A percentile compares a stretch with the other conserved stretches of the same genome.
phyloP scores from a whole-genome alignment of 2,329 filamentous ascomycete genomes.

The Botryotinia narcissicola region DNA sequence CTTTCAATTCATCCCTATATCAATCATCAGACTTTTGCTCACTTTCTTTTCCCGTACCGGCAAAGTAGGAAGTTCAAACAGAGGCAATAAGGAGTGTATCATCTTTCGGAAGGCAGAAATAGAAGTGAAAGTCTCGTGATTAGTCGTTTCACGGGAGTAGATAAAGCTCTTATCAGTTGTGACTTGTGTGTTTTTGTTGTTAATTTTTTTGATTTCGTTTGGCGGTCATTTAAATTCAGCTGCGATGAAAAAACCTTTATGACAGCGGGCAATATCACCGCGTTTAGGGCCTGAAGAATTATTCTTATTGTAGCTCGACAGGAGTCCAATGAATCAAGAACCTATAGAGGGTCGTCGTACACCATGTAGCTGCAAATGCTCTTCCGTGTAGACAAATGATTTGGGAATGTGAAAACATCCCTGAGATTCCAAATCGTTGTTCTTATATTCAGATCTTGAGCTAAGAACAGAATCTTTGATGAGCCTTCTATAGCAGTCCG shows the following conservation, averaged over 20 bases:
- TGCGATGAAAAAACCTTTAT: background rate
- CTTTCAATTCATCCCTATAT: background rate
- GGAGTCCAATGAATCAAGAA: too few species aligned
- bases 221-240: background rate
- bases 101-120: background rate
- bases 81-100: too few species aligned
- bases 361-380: background rate
- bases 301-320: too few species aligned
- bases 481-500: background rate
- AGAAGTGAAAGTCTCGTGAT: background rate
- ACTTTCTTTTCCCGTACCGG: background rate
- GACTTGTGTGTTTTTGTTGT: background rate
- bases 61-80: background rate
- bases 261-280: too few species aligned
- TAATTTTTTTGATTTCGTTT: background rate
- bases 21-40: background rate
- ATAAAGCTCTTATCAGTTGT: too few species aligned
- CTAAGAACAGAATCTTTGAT: background rate
- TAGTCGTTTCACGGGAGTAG: too few species aligned
- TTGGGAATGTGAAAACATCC: rapidly evolving
- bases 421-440: rapidly evolving
- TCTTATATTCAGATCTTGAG: background rate
- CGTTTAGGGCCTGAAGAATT: too few species aligned
- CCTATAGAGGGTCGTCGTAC: too few species aligned
- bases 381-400: background rate